Evolutionary conservation across 371 early-diverging fungal genomes (phyloP).

Genomic region (Chytridium lagenaria): DNA sequence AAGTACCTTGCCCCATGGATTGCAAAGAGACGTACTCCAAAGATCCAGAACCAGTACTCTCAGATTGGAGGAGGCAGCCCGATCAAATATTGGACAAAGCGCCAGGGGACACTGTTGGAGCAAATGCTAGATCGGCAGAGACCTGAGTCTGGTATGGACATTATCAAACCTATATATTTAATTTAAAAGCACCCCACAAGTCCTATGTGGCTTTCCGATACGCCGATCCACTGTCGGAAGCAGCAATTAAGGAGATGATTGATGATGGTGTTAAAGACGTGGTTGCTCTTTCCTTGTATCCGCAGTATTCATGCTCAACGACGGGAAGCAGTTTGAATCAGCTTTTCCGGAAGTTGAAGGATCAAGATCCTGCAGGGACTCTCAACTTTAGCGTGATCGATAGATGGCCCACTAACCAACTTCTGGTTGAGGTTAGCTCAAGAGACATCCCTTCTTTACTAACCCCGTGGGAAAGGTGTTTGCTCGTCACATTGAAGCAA

Average conservation of each 20-base stretch:
- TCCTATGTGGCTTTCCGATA: constrained; percentile 94
- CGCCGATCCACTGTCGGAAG: constrained; percentile 79
- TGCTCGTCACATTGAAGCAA: constrained; percentile 73
- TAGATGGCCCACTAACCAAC: constrained; percentile 89
- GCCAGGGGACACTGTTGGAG: constrained; percentile 83
- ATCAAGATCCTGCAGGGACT: constrained; percentile 64
- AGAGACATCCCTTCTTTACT: not conserved
- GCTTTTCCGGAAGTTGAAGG: constrained; percentile 69
- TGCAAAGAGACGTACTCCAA: constrained; percentile 82
- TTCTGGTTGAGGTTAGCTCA: constrained; percentile 72
- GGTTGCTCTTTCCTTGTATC: constrained; percentile 93
- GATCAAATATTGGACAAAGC: constrained; percentile 86
- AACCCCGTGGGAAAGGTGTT: constrained; percentile 60
- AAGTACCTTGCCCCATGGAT: constrained; percentile 74
- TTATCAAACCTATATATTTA: not conserved
- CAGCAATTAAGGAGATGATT: constrained; percentile 78
- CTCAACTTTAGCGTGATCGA: constrained; percentile 93
- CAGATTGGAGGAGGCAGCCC: constrained; percentile 96
- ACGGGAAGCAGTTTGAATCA: constrained; percentile 94
- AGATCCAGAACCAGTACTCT: constrained; percentile 88
- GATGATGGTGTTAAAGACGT: constrained; percentile 83
- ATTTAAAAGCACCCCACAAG: constrained; percentile 79
- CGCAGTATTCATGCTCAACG: constrained; percentile 96
- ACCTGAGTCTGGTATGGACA: constrained; percentile 75
- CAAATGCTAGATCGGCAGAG: constrained; percentile 74